A percentile compares a stretch with the other conserved stretches of the same genome.
Conservation (phyloP, 805 yeast species). For the Nadsonia fulvescens region DNA sequence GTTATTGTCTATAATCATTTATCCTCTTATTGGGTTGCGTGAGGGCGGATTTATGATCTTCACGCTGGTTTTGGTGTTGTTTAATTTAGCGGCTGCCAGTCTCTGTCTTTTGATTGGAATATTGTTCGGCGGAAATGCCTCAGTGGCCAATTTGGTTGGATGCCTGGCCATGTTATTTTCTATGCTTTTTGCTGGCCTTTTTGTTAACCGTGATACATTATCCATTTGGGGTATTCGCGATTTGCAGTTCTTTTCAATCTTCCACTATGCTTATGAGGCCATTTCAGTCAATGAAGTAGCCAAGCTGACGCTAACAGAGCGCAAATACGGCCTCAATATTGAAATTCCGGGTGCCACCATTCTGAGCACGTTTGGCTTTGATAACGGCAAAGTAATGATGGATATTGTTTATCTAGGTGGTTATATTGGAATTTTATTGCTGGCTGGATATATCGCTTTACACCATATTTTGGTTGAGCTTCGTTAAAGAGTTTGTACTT, state of each 20-base stretch:
- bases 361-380: slow-evolving; percentile 85
- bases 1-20: slow-evolving; percentile 57
- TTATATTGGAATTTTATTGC: slow-evolving; percentile 39
- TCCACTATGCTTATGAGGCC: slow-evolving; percentile 93
- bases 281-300: slow-evolving; percentile 83
- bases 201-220: slow-evolving; percentile 63
- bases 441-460: slow-evolving; percentile 58
- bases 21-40: slow-evolving; percentile 80
- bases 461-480: slow-evolving; percentile 60
- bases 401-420: slow-evolving; percentile 46
- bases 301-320: slow-evolving; percentile 65
- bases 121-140: slow-evolving; percentile 57
- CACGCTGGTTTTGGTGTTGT: slow-evolving; percentile 50
- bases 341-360: slow-evolving; percentile 98
- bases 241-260: slow-evolving; percentile 69
- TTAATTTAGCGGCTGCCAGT: slow-evolving; percentile 72
- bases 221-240: slow-evolving; percentile 31
- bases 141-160: slow-evolving; percentile 80
- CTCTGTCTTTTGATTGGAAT: slow-evolving; percentile 82
- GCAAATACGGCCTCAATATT: slow-evolving; percentile 80
- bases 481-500: slow-evolving; percentile 29
- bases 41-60: slow-evolving; percentile 61
- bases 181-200: slow-evolving; percentile 80
- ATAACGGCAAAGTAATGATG: slow-evolving; percentile 52
- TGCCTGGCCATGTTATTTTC: slow-evolving; percentile 72